Evolutionary conservation across 148 eudicot genomes (phyloP), one percentile per base, ranked within the genome.

Genomic region (Polygonum aviculare): DNA sequence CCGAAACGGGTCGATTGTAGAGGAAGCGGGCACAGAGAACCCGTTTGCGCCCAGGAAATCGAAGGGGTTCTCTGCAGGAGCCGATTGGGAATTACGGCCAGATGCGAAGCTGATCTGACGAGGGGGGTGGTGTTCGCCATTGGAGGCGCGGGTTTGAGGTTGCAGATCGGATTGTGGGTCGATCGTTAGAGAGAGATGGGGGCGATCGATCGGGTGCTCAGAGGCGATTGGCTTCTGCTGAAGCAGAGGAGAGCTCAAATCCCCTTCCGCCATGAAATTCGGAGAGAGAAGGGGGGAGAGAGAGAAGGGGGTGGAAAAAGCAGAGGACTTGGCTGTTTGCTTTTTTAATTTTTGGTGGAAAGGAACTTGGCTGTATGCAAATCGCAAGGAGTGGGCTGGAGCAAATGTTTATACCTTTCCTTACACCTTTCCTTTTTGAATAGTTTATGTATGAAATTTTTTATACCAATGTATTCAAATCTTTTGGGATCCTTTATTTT

Each of bases 1-100:
- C 76, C 93, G 76, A 55, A 92, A 94, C 70, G 98, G 98, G 62
- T 94, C 97, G 7, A 91, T 74, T 0, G 92, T 82, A 3, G 86
- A 76, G 8, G 93, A 38, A 18, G 44, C 72, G 9, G 90, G 89
- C 19, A 83, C 80, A 14, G 57, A 80, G 74, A 84, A 82, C 39
- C 77, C 86, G 57, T 59, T 78, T 22, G 84, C 77, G 12, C 95
- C 93, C 51, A 90, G 78, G 65, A 91, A 86, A 67, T 65, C 79
- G 75, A 78, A 90, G 2, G 93, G 93, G 78, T 82, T 86, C 63
- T 75, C 79, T 3, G 67, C 44, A 21, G 77, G 16, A 71, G 5
- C 16, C 49, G 52, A 79, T 55, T 50, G 52, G 49, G 79, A 76
- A 75, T 72, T 54, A 63, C 14, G 11, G 51, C 75, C 62, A 31